Conservation (phyloP, 495 filamentous ascomycete genomes). For the Talaromyces stipitatus region DNA sequence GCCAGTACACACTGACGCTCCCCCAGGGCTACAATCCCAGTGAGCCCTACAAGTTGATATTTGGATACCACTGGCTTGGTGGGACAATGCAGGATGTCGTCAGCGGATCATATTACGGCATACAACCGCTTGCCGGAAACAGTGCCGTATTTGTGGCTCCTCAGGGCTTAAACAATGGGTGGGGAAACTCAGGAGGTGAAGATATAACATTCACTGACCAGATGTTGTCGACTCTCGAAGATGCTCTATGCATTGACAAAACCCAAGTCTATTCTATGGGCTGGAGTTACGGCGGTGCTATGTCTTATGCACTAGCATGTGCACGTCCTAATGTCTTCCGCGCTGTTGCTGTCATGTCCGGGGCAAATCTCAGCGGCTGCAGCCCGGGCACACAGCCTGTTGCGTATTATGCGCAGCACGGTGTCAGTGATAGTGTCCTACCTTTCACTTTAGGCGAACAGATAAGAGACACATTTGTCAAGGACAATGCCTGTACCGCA, state of each 20-base stretch:
- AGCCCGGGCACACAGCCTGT: slow-evolving; percentile 27
- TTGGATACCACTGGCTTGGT: slow-evolving; percentile 31
- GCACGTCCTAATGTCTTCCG: slow-evolving; percentile 29
- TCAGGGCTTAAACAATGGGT: slow-evolving; percentile 33
- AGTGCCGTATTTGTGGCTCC: slow-evolving; percentile 34
- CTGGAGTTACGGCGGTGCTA: slow-evolving; percentile 43
- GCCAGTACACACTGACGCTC: slow-evolving; percentile 26
- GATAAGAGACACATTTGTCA: slow-evolving; percentile 30
- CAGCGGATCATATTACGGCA: slow-evolving; percentile 31
- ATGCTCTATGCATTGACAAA: slow-evolving; percentile 36
- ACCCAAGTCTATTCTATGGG: slow-evolving; percentile 38
- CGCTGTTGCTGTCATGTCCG: slow-evolving; percentile 37
- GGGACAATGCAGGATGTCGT: slow-evolving; percentile 28
- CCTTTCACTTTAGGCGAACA: slow-evolving; percentile 23
- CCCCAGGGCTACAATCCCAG: slow-evolving; percentile 33
- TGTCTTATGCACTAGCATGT: slow-evolving; percentile 41
- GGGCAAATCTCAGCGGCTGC: slow-evolving; percentile 33
- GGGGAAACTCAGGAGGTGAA: slow-evolving; percentile 34
- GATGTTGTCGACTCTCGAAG: slow-evolving; percentile 27
- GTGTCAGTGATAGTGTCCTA: slow-evolving; percentile 28
- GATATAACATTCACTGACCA: slow-evolving; percentile 35
- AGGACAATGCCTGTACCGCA: slow-evolving; percentile 28
- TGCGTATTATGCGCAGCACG: slow-evolving; percentile 38
- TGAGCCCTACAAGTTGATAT: slow-evolving; percentile 31
- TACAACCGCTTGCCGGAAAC: slow-evolving; percentile 25